Evolutionary conservation across 2,329 filamentous ascomycete genomes (phyloP), one percentile per base, ranked within the genome.

Genomic region (Fusarium chaquense): DNA sequence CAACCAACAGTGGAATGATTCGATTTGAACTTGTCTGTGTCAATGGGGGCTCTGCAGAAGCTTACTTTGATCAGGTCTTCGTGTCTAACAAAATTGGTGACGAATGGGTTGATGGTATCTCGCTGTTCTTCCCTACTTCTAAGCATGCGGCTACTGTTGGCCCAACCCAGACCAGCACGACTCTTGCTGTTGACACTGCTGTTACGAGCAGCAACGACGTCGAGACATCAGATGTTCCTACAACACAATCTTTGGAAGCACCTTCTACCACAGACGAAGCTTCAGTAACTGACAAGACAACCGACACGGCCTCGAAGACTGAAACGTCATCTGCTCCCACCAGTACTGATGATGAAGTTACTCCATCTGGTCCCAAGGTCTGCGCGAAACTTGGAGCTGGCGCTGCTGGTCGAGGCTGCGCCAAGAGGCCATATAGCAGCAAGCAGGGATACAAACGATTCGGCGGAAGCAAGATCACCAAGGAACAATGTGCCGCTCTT

Each of bases 51-150:
- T 55, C 69, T 52, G 72, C 71, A 5, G 56, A 69, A 38, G 62
- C 71, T n/a, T 67, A 59, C 38, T 65, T 74, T 28, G 71, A 74
- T 5, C 67, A 74, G 41, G 70, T 73, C n/a, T 74, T 74, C 41
- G 54, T 74, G 13, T 70, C 72, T 1, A 67, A 74, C 33, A 61
- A 70, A 41, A 65, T 73, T 2, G 65, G 44, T 1, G 67, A 73
- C 3, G 61, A 62, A 4, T 57, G 64, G 45, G 51, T 72, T 26
- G 71, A 74, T 6, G 51, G 38, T 4, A 67, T 74, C 6, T 72
- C 71, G 1, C 18, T 73, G 2, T 50, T 70, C 47, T 73, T 65
- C 20, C 66, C 66, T 50, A 65, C 46, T 1, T 65, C 40, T 11
- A 55, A 65, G 38, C 63, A 56, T 32, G 61, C 55, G 4, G 58